Percentiles rank a stretch among this genome's conserved stretches.
phyloP scores from a whole-genome alignment of 2,329 filamentous ascomycete species.

The Cyclaneusma minus region DNA sequence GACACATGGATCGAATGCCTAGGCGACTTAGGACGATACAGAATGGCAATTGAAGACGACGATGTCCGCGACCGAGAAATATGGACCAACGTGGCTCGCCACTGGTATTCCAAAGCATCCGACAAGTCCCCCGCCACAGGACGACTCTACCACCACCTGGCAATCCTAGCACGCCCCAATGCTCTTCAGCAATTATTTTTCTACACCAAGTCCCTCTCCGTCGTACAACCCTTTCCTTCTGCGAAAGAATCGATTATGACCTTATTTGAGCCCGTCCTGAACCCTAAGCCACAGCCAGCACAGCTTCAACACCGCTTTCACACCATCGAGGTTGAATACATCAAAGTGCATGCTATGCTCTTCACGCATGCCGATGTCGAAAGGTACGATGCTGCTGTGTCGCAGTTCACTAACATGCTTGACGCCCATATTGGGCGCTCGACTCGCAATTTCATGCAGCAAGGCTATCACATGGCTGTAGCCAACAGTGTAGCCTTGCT shows the following conservation, averaged over 20 bases:
- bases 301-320: conserved; percentile 22
- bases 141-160: conserved; percentile 75
- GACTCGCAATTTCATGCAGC: conserved; percentile 27
- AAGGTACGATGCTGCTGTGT: conserved; percentile 26
- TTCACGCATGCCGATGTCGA: conserved; percentile 37
- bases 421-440: conserved; percentile 39
- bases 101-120: conserved; percentile 76
- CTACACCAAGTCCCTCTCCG: conserved; percentile 56
- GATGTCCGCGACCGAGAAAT: conserved; percentile 60
- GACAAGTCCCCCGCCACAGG: conserved; percentile 63
- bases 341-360: conserved; percentile 47
- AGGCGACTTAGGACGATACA: conserved; percentile 68
- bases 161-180: conserved; percentile 58
- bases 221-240: conserved; percentile 49
- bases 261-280: conserved; percentile 45
- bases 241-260: conserved; percentile 56
- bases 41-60: conserved; percentile 82
- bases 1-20: conserved; percentile 92
- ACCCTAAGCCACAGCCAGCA: conserved; percentile 16
- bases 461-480: conserved; percentile 40
- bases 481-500: conserved; percentile 20
- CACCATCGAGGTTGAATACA: conserved; percentile 41
- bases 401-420: conserved; percentile 36
- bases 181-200: conserved; percentile 57
- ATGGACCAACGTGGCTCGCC: conserved; percentile 65